Evolutionary conservation across 805 yeast species (phyloP).

Genomic region (Candida piceae): DNA sequence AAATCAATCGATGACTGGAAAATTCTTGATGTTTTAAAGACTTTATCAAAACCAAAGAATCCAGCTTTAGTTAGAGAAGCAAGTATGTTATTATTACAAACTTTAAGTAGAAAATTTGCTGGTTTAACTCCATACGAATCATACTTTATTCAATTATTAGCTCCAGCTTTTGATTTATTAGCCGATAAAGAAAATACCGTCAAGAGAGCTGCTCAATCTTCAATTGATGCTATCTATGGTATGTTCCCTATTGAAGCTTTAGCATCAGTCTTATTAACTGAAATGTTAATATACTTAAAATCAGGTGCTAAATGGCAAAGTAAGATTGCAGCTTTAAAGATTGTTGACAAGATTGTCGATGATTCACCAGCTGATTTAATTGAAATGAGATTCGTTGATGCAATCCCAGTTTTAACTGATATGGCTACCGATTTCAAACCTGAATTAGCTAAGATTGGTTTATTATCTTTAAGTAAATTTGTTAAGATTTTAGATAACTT

Average conservation of each 20-base stretch:
- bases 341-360: conserved; percentile 68
- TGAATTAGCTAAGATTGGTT: conserved; percentile 84
- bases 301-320: conserved; percentile 93
- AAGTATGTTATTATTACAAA: conserved; percentile 55
- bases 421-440: conserved; percentile 95
- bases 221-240: conserved; percentile 65
- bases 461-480: conserved; percentile 60
- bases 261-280: conserved; percentile 63
- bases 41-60: conserved; percentile 70
- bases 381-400: conserved; percentile 71
- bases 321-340: conserved; percentile 71
- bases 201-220: conserved; percentile 77
- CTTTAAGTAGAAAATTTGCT: conserved; percentile 52
- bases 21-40: conserved; percentile 53
- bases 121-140: conserved; percentile 73
- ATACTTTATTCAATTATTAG: conserved; percentile 58
- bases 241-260: conserved; percentile 74
- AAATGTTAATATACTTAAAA: conserved; percentile 55
- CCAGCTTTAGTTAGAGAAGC: conserved; percentile 74
- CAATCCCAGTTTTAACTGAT: conserved; percentile 83
- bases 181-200: conserved; percentile 88
- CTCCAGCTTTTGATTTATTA: conserved; percentile 60
- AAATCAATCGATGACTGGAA: conserved; percentile 58
- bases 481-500: conserved; percentile 86
- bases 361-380: conserved; percentile 82